These are phyloP conservation scores for Inonotus obliquus DNA, from an alignment of 1,284 basidiomycete species.

Conservation along the genomic window DNA sequence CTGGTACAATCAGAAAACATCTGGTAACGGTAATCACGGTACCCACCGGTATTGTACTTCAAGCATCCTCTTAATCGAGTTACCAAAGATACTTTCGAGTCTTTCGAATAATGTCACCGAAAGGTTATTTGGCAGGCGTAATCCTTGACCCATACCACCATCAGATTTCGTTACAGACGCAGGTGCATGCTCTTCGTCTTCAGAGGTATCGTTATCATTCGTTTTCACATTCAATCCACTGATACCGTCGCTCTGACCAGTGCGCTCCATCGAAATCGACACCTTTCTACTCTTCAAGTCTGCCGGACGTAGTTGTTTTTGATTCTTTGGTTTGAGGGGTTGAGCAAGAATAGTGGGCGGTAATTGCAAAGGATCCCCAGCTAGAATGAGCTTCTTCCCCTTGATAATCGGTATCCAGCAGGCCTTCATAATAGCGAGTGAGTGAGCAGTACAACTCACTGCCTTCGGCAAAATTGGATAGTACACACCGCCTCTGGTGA, in stretches of 20 bases:
- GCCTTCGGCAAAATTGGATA: slow-evolving; percentile 51
- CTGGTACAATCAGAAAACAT: slow-evolving; percentile 34
- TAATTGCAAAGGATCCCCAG: slow-evolving; percentile 88
- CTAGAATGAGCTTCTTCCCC: slow-evolving; percentile 82
- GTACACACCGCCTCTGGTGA: not conserved
- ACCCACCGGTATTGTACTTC: slow-evolving; percentile 80
- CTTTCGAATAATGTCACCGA: slow-evolving; percentile 92
- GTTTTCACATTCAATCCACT: not conserved
- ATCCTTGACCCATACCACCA: not conserved
- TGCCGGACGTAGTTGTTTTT: slow-evolving; percentile 30
- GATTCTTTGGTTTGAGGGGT: slow-evolving; percentile 25
- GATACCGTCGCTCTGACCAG: not conserved
- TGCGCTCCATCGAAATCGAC: not conserved
- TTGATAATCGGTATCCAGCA: slow-evolving; percentile 97
- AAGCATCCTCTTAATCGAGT: slow-evolving; percentile 81
- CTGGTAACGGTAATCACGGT: not conserved
- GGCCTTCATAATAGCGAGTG: slow-evolving; percentile 44
- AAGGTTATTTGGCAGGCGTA: slow-evolving; percentile 64
- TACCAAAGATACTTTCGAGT: slow-evolving; percentile 82
- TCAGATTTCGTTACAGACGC: not conserved
- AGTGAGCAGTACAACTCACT: slow-evolving; percentile 34
- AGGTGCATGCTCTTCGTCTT: not conserved
- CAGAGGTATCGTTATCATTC: not conserved
- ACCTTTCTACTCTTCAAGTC: slow-evolving; percentile 9
- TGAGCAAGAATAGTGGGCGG: slow-evolving; percentile 87